Conservation (phyloP, 768 basidiomycete species). For the Paxillus ammoniavirescens region DNA sequence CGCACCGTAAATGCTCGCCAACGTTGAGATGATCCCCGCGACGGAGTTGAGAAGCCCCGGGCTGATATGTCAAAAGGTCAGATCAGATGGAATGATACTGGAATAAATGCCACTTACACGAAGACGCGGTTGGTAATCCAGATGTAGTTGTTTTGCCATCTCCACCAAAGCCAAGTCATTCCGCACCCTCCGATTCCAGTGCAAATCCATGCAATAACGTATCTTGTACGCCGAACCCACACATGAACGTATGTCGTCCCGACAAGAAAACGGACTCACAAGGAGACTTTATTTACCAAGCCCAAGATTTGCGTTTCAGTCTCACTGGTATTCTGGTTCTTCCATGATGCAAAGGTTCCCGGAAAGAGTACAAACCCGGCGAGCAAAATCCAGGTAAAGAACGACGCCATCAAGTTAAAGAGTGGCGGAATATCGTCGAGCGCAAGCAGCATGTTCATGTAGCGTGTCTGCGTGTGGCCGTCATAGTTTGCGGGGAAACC, state of each 20-base stretch:
- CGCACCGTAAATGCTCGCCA: conserved; percentile 48
- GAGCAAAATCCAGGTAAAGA: conserved; percentile 63
- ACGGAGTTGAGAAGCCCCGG: conserved; percentile 58
- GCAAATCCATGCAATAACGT: conserved; percentile 53
- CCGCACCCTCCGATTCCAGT: conserved; percentile 51
- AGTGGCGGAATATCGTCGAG: conserved; percentile 52
- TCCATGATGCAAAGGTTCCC: conserved; percentile 54
- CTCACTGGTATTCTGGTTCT: conserved; percentile 21
- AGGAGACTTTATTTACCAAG: conserved; percentile 41
- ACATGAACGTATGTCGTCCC: not conserved
- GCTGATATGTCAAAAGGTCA: conserved; percentile 28
- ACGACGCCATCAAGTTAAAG: conserved; percentile 50
- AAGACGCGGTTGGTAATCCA: conserved; percentile 59
- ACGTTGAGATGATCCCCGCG: conserved; percentile 54
- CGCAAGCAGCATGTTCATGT: conserved; percentile 62
- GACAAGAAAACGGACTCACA: conserved; percentile 36
- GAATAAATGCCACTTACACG: conserved; percentile 37
- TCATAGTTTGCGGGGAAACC: conserved; percentile 22
- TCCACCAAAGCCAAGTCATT: conserved; percentile 61
- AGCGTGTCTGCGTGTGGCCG: conserved; percentile 40
- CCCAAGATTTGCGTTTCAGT: conserved; percentile 34
- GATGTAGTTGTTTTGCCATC: conserved; percentile 57
- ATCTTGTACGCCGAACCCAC: conserved; percentile 31
- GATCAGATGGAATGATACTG: not conserved
- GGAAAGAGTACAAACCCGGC: conserved; percentile 65